Percentiles rank a stretch among this genome's conserved stretches.
Evolutionary conservation across 2,329 filamentous ascomycete genomes (phyloP).

Genomic region (Ophiostoma sp.): DNA sequence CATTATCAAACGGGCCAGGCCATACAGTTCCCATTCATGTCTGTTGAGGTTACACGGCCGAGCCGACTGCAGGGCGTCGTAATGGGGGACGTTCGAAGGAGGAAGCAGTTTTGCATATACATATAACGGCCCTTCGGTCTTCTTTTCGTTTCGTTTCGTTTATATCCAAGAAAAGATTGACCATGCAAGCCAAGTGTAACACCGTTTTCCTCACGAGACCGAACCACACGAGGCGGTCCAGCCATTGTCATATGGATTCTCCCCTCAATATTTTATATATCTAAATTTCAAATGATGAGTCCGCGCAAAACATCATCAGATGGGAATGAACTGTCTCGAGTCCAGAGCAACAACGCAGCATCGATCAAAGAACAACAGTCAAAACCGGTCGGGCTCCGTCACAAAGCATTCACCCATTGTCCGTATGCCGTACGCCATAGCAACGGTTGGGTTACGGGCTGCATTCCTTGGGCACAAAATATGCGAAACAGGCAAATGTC

Average conservation of each 20-base stretch:
- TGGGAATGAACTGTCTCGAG: not conserved
- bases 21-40: not conserved
- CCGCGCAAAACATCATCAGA: not conserved
- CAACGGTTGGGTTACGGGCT: not conserved
- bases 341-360: not conserved
- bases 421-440: not conserved
- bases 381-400: not conserved
- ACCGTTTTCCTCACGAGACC: not conserved
- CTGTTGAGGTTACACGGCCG: not conserved
- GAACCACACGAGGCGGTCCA: not conserved
- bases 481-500: slow-evolving; percentile 7
- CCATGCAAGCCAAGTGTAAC: not conserved
- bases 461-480: not conserved
- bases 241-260: not conserved
- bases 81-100: not conserved
- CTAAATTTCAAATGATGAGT: not conserved
- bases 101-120: not conserved
- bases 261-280: not conserved
- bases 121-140: not conserved
- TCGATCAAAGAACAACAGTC: not conserved
- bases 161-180: not conserved
- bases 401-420: not conserved
- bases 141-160: not conserved
- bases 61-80: slow-evolving; percentile 14
- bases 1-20: not conserved